A percentile compares a stretch with the other conserved stretches of the same genome.
Evolutionary conservation across 2,329 filamentous ascomycete species (phyloP).

Genomic region (Paecilomyces formosus): DNA sequence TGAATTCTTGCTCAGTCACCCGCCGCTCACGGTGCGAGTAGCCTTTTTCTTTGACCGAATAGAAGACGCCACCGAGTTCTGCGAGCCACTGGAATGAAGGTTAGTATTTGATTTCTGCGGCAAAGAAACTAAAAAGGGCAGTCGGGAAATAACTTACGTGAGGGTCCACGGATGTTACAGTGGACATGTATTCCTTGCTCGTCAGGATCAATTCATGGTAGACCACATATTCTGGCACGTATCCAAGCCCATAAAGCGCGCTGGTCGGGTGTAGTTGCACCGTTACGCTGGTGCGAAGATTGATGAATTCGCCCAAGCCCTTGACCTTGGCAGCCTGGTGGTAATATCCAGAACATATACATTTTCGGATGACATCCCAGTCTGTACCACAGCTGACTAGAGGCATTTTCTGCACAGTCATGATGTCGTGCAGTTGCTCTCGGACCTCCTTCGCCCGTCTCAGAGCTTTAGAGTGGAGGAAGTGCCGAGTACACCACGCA

Average conservation of each 20-base stretch:
- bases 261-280: conserved; percentile 93
- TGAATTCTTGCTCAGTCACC: conserved; percentile 86
- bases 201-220: conserved; percentile 98
- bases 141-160: conserved; percentile 43
- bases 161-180: conserved; percentile 90
- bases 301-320: conserved; percentile 95
- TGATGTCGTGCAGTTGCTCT: conserved; percentile 88
- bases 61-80: conserved; percentile 93
- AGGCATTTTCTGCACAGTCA: conserved; percentile 85
- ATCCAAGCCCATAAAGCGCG: conserved; percentile 84
- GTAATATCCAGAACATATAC: conserved; percentile 96
- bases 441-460: conserved; percentile 88
- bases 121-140: too few relatives aligned
- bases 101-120: neutral
- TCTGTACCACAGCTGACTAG: conserved; percentile 87
- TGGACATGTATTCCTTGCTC: conserved; percentile 96
- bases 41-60: conserved; percentile 94
- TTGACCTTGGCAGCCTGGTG: conserved; percentile 95
- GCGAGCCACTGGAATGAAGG: conserved; percentile 62
- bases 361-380: conserved; percentile 92
- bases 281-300: conserved; percentile 86
- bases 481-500: conserved; percentile 87
- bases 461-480: conserved; percentile 89
- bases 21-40: conserved; percentile 81
- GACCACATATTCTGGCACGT: conserved; percentile 92